phyloP scores from a whole-genome alignment of 2,329 filamentous ascomycete species.

The Monilinia laxa region DNA sequence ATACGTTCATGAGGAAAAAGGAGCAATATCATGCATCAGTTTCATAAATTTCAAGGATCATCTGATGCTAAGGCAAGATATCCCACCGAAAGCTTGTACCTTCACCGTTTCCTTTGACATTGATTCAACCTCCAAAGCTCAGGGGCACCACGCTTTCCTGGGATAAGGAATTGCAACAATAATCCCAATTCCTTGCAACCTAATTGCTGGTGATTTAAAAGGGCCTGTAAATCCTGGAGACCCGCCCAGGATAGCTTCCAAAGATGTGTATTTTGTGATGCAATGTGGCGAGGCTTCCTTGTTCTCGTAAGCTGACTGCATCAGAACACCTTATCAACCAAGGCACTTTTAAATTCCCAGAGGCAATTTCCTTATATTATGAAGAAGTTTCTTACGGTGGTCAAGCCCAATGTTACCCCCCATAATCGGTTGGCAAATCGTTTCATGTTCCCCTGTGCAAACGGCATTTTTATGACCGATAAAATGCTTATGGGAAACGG shows the following conservation, averaged over 20 bases:
- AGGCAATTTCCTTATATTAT: not conserved
- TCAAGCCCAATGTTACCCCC: not conserved
- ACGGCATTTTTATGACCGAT: too few species aligned
- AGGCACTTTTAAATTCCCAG: too few species aligned
- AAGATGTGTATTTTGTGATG: not conserved
- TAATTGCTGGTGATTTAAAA: not conserved
- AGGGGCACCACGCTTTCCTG: too few species aligned
- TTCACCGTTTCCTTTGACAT: slow-evolving; percentile 3
- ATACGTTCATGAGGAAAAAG: too few species aligned
- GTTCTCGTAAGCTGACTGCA: not conserved
- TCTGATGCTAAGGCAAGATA: too few species aligned
- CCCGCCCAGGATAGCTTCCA: not conserved
- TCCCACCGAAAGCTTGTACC: not conserved
- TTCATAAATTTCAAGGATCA: too few species aligned
- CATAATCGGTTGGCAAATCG: too few species aligned
- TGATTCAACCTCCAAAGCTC: not conserved
- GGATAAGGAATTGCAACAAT: not conserved
- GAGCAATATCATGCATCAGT: too few species aligned
- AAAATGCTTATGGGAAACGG: not conserved
- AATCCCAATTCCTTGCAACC: not conserved
- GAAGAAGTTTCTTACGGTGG: not conserved
- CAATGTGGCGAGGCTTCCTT: not conserved
- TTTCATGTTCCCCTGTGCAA: not conserved
- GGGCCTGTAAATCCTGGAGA: not conserved
- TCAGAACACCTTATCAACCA: not conserved